Conservation (phyloP, 2,329 filamentous ascomycete species). For the Phyllosticta ampelicida region DNA sequence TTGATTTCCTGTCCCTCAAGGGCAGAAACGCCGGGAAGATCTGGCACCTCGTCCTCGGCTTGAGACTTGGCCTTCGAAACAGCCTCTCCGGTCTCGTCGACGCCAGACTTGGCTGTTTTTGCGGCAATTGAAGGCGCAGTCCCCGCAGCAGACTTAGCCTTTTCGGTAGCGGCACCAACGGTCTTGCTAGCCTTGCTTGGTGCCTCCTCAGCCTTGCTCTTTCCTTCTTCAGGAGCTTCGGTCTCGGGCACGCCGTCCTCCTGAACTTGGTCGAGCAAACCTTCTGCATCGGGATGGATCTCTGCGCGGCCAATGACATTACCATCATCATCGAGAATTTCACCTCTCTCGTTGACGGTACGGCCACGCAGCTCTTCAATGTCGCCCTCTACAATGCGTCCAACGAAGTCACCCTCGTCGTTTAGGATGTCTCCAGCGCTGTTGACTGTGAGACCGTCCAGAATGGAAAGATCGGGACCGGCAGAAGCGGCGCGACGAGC, state of each 20-base stretch:
- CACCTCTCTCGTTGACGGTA: slow-evolving; percentile 42
- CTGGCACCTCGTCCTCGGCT: slow-evolving; percentile 21
- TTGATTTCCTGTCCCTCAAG: slow-evolving; percentile 42
- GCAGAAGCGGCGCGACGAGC: slow-evolving; percentile 19
- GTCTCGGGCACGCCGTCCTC: slow-evolving; percentile 18
- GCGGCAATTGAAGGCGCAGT: slow-evolving; percentile 20
- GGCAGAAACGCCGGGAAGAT: slow-evolving; percentile 41
- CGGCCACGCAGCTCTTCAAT: slow-evolving; percentile 37
- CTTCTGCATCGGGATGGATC: slow-evolving; percentile 36
- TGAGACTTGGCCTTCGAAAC: slow-evolving; percentile 18
- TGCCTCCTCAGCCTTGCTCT: slow-evolving; percentile 7
- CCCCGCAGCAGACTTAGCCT: slow-evolving; percentile 9
- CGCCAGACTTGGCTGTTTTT: background rate
- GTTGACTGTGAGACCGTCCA: slow-evolving; percentile 39
- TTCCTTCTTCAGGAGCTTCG: slow-evolving; percentile 16
- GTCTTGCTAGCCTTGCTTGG: slow-evolving; percentile 5
- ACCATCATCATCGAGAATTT: slow-evolving; percentile 45
- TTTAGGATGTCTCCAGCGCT: slow-evolving; percentile 39
- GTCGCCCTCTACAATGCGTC: slow-evolving; percentile 38
- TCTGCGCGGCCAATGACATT: slow-evolving; percentile 43
- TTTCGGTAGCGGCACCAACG: background rate
- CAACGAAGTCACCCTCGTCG: slow-evolving; percentile 41
- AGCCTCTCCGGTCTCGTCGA: slow-evolving; percentile 14
- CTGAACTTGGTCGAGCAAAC: slow-evolving; percentile 26
- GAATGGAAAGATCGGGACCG: slow-evolving; percentile 35